Conservation (phyloP, 2,329 filamentous ascomycete genomes). For the Phaeosphaeria sp. region DNA sequence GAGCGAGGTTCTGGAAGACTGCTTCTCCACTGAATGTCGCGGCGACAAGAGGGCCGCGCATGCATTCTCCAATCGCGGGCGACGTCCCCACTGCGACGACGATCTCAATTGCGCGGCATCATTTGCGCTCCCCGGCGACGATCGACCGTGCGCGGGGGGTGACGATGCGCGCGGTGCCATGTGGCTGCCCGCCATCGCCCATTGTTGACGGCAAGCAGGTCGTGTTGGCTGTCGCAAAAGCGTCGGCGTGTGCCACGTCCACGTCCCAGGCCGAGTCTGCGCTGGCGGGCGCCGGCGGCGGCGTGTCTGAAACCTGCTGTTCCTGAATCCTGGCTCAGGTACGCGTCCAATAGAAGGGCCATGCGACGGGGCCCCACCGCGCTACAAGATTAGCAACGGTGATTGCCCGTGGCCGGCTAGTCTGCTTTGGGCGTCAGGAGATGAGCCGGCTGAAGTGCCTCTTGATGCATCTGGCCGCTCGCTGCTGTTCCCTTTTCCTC, state of each 20-base stretch:
- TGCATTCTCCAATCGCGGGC: conserved; percentile 21
- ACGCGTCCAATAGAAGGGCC: conserved; percentile 28
- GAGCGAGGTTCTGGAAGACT: conserved; percentile 34
- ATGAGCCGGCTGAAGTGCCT: conserved; percentile 32
- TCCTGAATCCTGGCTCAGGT: conserved; percentile 29
- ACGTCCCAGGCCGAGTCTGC: conserved; percentile 23
- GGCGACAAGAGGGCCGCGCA: conserved; percentile 32
- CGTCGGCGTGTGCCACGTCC: conserved; percentile 26
- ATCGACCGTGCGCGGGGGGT: conserved; percentile 6
- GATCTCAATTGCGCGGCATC: conserved; percentile 41
- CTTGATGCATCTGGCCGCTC: conserved; percentile 28
- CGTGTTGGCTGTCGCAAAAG: neutral
- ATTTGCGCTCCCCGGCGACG: conserved; percentile 7
- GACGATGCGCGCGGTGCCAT: conserved; percentile 1
- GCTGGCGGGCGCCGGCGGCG: conserved; percentile 3
- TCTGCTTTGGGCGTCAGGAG: conserved; percentile 21
- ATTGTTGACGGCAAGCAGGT: neutral
- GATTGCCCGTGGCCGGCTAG: conserved; percentile 25
- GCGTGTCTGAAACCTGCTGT: conserved; percentile 21
- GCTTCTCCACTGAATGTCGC: conserved; percentile 24
- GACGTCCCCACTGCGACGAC: conserved; percentile 23
- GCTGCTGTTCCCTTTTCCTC: conserved; percentile 25
- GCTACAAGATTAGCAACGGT: conserved; percentile 29
- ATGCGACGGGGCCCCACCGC: neutral
- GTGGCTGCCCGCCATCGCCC: conserved; percentile 1